Evolutionary conservation across 495 filamentous ascomycete genomes (phyloP).

Genomic region (Xeromyces bisporus): DNA sequence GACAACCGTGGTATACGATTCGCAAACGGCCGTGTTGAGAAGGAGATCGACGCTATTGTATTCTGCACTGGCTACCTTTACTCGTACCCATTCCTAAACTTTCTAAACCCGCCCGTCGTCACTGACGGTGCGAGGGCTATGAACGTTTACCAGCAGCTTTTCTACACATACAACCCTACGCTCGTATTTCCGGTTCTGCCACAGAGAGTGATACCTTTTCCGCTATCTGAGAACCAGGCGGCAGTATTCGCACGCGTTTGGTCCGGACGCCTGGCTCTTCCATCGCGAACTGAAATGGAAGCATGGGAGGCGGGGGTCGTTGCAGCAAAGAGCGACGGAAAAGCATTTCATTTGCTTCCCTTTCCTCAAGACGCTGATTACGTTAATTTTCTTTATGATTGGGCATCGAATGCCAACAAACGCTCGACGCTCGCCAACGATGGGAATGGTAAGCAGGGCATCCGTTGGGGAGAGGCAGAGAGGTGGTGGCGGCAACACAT

Average conservation of each 20-base stretch:
- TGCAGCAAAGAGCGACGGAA: constrained; percentile 29
- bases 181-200: constrained; percentile 61
- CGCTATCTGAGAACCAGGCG: constrained; percentile 59
- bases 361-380: constrained; percentile 66
- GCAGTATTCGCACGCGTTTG: constrained; percentile 61
- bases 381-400: constrained; percentile 51
- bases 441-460: constrained; percentile 43
- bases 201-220: constrained; percentile 72
- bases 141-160: constrained; percentile 59
- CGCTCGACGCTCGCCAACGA: constrained; percentile 26
- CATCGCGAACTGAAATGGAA: constrained; percentile 42
- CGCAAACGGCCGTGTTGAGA: constrained; percentile 30
- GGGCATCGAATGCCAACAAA: constrained; percentile 31
- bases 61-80: constrained; percentile 45
- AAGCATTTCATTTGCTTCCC: constrained; percentile 44
- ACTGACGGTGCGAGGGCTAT: constrained; percentile 50
- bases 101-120: constrained; percentile 40
- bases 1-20: constrained; percentile 33
- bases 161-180: constrained; percentile 59
- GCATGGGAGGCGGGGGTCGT: constrained; percentile 38
- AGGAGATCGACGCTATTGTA: constrained; percentile 36
- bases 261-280: constrained; percentile 48
- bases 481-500: constrained; percentile 43
- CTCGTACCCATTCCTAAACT: constrained; percentile 39
- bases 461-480: constrained; percentile 48